Percentiles rank a stretch among this genome's conserved stretches.
These are phyloP conservation scores for Spathaspora sp. DNA, from an alignment of 805 yeast genomes.

Conservation along the genomic window DNA sequence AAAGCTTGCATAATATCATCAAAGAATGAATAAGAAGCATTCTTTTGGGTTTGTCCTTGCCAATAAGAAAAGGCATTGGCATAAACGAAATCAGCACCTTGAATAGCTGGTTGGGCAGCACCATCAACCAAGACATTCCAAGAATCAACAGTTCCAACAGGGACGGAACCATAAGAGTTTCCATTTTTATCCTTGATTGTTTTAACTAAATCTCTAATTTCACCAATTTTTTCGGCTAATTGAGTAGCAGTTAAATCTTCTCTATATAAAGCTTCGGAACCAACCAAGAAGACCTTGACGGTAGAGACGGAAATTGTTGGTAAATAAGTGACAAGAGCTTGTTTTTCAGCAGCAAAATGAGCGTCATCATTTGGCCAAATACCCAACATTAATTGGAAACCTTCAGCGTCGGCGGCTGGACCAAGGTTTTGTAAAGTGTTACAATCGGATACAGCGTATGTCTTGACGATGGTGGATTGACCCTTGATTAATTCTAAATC, in stretches of 20 bases:
- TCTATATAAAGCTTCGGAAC: slow-evolving; percentile 95
- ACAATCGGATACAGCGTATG: slow-evolving; percentile 93
- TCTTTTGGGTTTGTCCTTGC: slow-evolving; percentile 89
- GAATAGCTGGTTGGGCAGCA: slow-evolving; percentile 62
- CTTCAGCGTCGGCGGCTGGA: slow-evolving; percentile 79
- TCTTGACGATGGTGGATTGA: slow-evolving; percentile 68
- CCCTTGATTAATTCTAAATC: slow-evolving; percentile 61
- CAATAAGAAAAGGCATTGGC: slow-evolving; percentile 98
- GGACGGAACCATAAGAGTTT: slow-evolving; percentile 62
- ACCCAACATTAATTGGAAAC: slow-evolving; percentile 77
- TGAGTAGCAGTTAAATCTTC: slow-evolving; percentile 72
- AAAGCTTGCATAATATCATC: slow-evolving; percentile 98
- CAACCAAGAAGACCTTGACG: slow-evolving; percentile 78
- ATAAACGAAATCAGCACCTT: slow-evolving; percentile 79
- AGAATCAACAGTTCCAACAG: slow-evolving; percentile 93
- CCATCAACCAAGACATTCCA: slow-evolving; percentile 92
- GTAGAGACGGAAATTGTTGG: slow-evolving; percentile 68
- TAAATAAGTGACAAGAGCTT: slow-evolving; percentile 65
- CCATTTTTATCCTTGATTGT: slow-evolving; percentile 78
- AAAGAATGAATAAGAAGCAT: slow-evolving; percentile 87
- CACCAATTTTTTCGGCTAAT: slow-evolving; percentile 65
- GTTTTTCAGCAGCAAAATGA: slow-evolving; percentile 71
- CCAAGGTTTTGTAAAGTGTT: slow-evolving; percentile 80
- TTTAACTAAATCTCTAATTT: slow-evolving; percentile 56
- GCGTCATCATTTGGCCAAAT: slow-evolving; percentile 91